Percentiles rank a stretch among this genome's conserved stretches.
Evolutionary conservation across 345 rosid genomes (phyloP).

Genomic region (Fremontodendron californicum): DNA sequence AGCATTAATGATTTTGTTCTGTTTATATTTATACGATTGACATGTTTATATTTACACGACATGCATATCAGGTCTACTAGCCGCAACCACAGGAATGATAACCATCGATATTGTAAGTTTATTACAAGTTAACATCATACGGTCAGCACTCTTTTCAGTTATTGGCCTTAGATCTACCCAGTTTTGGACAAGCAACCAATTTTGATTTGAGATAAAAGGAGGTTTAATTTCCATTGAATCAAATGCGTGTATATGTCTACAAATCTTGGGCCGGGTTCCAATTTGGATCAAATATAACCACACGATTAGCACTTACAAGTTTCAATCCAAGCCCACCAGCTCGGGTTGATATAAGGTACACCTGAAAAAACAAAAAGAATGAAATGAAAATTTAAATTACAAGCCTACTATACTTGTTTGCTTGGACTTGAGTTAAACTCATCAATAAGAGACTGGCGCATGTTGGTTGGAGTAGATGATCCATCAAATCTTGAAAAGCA

Average conservation of each 20-base stretch:
- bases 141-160: neutral
- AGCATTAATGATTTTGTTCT: too few species aligned
- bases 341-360: conserved; percentile 88
- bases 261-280: conserved; percentile 96
- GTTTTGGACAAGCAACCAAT: too few species aligned
- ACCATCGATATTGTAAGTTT: neutral
- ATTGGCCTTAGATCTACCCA: too few species aligned
- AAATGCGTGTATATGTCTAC: too few species aligned
- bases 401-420: conserved; percentile 33
- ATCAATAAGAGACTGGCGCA: conserved; percentile 77
- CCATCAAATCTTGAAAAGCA: conserved; percentile 90
- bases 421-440: conserved; percentile 88
- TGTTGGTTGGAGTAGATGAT: conserved; percentile 73
- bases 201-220: too few species aligned
- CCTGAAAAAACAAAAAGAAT: conserved; percentile 32
- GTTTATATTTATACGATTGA: too few species aligned
- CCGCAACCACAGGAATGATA: neutral
- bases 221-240: too few species aligned
- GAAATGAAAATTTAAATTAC: neutral
- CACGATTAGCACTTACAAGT: conserved; percentile 91
- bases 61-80: too few species aligned
- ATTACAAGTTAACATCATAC: neutral
- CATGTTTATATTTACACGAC: too few species aligned
- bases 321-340: conserved; percentile 97
- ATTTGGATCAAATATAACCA: conserved; percentile 89